A percentile compares a stretch with the other conserved stretches of the same genome.
These are phyloP conservation scores for Atalantia buxifolia DNA, from an alignment of 345 rosid genomes.

Conservation along the genomic window DNA sequence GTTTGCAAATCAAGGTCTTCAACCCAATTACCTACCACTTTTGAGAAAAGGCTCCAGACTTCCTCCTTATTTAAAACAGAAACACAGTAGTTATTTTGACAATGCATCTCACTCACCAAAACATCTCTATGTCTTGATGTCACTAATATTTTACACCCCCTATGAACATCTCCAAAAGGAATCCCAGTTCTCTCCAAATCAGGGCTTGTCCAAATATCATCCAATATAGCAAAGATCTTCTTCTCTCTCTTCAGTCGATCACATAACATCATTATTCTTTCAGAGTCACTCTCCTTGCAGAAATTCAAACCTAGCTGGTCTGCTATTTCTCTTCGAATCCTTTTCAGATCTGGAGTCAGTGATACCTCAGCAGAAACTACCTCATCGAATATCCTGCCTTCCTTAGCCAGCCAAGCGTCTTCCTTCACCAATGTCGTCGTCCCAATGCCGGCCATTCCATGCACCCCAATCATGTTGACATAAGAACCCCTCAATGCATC, in stretches of 20 bases:
- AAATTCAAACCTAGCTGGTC: constrained; percentile 2
- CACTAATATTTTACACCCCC: constrained; percentile 25
- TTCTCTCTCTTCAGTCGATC: constrained; percentile 8
- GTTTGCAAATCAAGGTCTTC: neutral
- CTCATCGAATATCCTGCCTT: neutral
- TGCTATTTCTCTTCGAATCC: constrained; percentile 19
- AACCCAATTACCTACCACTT: constrained; percentile 1
- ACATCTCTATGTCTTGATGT: constrained; percentile 21
- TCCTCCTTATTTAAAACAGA: neutral
- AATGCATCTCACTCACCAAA: constrained; percentile 11
- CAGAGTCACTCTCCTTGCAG: neutral
- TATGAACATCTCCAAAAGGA: constrained; percentile 11
- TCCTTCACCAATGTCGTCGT: constrained; percentile 8
- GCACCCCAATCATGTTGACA: constrained; percentile 15
- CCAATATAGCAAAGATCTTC: constrained; percentile 25
- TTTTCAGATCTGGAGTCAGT: neutral
- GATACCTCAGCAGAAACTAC: constrained; percentile 18
- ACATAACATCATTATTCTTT: neutral
- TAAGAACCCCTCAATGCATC: neutral
- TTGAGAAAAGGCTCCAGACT: constrained; percentile 24
- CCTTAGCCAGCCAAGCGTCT: neutral
- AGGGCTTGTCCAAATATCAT: constrained; percentile 28
- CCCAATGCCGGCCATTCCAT: constrained; percentile 4
- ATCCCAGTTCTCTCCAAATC: constrained; percentile 30
- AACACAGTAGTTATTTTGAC: neutral